A percentile compares a stretch with the other conserved stretches of the same genome.
Conservation (phyloP, 495 filamentous ascomycete genomes). For the Trichoderma parareesei region DNA sequence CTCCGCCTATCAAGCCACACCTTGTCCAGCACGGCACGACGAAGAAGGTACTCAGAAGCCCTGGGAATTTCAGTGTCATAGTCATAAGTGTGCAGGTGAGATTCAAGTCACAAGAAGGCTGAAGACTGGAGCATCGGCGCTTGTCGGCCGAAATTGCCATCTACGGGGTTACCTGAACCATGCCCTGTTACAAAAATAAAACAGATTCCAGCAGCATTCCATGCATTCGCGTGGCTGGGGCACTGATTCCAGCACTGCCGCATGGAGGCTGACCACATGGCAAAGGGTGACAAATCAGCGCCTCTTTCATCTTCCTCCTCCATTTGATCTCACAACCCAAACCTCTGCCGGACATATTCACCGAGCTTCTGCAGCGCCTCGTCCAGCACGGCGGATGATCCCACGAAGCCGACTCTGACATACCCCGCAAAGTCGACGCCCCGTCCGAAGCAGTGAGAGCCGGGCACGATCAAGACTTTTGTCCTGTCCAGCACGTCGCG, state of each 20-base stretch:
- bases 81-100: too few species aligned
- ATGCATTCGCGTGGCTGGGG: too few species aligned
- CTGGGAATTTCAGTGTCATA: too few species aligned
- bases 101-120: too few species aligned
- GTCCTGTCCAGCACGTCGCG: conserved; percentile 57
- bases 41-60: too few species aligned
- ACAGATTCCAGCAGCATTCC: too few species aligned
- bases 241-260: neutral
- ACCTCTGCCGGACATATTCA: conserved; percentile 45
- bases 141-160: too few species aligned
- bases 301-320: too few species aligned
- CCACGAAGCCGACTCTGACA: conserved; percentile 74
- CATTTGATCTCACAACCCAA: conserved; percentile 9
- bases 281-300: neutral
- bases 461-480: conserved; percentile 77
- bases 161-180: too few species aligned
- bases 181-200: too few species aligned
- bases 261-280: neutral
- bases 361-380: conserved; percentile 56
- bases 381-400: conserved; percentile 58
- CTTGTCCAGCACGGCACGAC: too few species aligned
- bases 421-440: conserved; percentile 66
- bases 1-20: neutral
- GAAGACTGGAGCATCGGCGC: too few species aligned
- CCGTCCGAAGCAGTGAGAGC: conserved; percentile 64